Evolutionary conservation across 1,284 basidiomycete genomes (phyloP), one percentile per base, ranked within the genome.

Genomic region (Anthracocystis setariae): DNA sequence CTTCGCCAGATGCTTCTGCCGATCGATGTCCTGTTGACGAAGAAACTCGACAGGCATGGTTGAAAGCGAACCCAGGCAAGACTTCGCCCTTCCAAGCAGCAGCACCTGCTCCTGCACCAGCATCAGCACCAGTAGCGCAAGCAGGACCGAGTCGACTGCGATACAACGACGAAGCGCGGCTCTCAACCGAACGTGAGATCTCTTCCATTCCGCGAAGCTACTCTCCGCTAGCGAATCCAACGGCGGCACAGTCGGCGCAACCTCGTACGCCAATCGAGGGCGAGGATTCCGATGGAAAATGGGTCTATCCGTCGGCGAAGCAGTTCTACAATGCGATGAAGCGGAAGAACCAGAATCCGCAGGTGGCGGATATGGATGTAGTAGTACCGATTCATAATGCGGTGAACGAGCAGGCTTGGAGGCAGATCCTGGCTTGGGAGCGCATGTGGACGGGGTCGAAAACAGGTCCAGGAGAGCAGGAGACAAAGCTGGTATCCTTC

Each of bases 371-470:
- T 84, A 98, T 98, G 94, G 89, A 88, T 78, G 91, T 93, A 21
- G 90, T 99, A 75, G 94, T 99, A 8, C 95, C 95, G 8, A 98
- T 99, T 59, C 95, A 99, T 84, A 99, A 98, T 81, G 95, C 95
- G 29, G 96, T 98, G 62, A 99, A 99, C 81, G 96, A 98, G 84
- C 90, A 91, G 63, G 93, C 94, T 3, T 99, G 95, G 95, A 85
- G 86, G 46, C 90, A 96, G 83, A 88, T 99, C 46, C 84, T 94
- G 81, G 88, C 88, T 67, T 99, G 95, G 95, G 95, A 98, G 84
- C 84, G 59, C 20, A 72, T 63, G 63, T 62, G 63, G 63, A 59
- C 59, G 9, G 20, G 29, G 52, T 39, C 12, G 39, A 42, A 10
- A 4, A n/a, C 39, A 49, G 2, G 50, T 42, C 3, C 32, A 47